Evolutionary conservation across 2,329 filamentous ascomycete genomes (phyloP), one percentile per base, ranked within the genome.

Genomic region (Pseudocercospora crystallina): DNA sequence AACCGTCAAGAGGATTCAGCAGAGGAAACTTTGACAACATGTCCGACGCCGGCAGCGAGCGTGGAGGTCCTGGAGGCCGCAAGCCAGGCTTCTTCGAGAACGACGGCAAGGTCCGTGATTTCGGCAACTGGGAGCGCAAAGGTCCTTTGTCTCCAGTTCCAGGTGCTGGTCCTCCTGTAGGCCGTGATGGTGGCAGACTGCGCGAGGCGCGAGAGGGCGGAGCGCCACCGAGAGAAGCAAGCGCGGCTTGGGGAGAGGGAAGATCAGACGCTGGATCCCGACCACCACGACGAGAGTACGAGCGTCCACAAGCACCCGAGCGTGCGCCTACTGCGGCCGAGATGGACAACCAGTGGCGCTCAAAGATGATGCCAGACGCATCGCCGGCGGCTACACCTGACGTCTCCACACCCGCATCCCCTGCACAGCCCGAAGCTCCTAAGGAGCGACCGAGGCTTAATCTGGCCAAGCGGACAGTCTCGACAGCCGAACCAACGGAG

Each of bases 71-170:
- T 41, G 74, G 82, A 60, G 76, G 73, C 40, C 77, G 82, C 54
- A 85, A 87, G 60, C 86, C 87, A 60, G 82, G 82, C 44, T 82
- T 83, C 57, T 77, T 80, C 54, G 82, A 86, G 56, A 76, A 78
- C 45, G 89, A 92, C 69, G 86, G 86, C 60, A 91, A 89, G 69
- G 73, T 83, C 49, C 85, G 89, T 51, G 89, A 95, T 69, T 87
- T 94, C 60, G 81, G 83, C 61, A 95, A 90, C 72, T 99, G 94
- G 94, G 92, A 96, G 73, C 88, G 94, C 63, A 94, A 89, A 68
- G 94, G 94, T 10, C 94, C 94, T 33, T 79, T 97, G 49, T 89
- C 92, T 36, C 89, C 92, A 15, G 72, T 78, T 75, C 60, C 77
- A 17, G 69, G 74, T 29, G 71, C 73, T 31, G 69, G 69, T 12